phyloP scores from a whole-genome alignment of 352 stramenopile genomes.

The Phytophthora gonapodyides region DNA sequence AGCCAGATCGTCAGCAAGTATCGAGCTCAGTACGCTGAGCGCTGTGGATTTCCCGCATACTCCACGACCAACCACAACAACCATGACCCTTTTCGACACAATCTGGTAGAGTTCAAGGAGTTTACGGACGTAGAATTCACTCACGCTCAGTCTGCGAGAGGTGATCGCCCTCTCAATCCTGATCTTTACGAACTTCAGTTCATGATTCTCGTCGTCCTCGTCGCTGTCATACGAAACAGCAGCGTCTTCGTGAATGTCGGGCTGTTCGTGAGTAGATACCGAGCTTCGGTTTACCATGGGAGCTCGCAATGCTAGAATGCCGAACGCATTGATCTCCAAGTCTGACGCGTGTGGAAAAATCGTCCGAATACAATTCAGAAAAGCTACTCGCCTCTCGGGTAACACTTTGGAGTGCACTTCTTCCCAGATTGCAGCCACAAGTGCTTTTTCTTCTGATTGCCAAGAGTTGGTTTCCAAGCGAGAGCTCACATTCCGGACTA shows the following conservation, averaged over 20 bases:
- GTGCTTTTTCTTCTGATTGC: constrained; percentile 46
- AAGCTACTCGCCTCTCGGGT: constrained; percentile 42
- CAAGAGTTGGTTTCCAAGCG: constrained; percentile 24
- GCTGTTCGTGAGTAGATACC: constrained; percentile 4
- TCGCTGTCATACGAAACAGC: constrained; percentile 46
- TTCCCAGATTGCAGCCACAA: constrained; percentile 57
- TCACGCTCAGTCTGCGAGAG: constrained; percentile 34
- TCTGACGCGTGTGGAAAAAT: constrained; percentile 44
- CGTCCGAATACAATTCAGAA: constrained; percentile 46
- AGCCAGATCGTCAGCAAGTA: constrained; percentile 26
- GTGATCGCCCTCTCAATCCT: constrained; percentile 35
- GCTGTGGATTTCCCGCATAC: constrained; percentile 67
- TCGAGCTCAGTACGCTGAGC: constrained; percentile 43
- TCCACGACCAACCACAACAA: constrained; percentile 52
- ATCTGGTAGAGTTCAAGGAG: constrained; percentile 65
- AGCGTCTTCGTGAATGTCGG: constrained; percentile 5
- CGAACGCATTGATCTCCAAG: constrained; percentile 46
- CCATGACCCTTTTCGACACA: constrained; percentile 40
- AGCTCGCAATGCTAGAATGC: constrained; percentile 23
- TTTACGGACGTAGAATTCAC: constrained; percentile 58
- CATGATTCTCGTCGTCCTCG: constrained; percentile 38
- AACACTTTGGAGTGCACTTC: constrained; percentile 48
- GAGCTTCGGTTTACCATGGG: constrained; percentile 1
- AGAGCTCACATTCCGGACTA: constrained; percentile 28
- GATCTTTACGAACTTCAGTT: constrained; percentile 40